A percentile compares a stretch with the other conserved stretches of the same genome.
Conservation (phyloP, 257 asterid species). For the Penstemon newberryi region DNA sequence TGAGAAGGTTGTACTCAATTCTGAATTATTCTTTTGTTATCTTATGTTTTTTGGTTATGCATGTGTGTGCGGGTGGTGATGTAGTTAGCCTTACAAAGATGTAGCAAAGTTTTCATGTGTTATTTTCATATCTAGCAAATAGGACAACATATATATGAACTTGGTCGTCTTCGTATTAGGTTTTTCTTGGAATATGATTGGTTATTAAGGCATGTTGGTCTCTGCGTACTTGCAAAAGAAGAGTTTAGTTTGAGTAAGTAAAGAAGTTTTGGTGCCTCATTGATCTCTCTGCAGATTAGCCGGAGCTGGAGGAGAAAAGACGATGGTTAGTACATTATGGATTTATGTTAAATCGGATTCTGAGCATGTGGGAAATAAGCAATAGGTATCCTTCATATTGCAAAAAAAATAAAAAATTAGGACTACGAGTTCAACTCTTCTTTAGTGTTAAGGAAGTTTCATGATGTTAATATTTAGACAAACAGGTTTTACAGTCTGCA, state of each 20-base stretch:
- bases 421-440: too few relatives aligned
- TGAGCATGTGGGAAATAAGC: not conserved
- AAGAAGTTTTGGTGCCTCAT: too few relatives aligned
- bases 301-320: not conserved
- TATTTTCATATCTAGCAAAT: conserved; percentile 8
- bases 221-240: not conserved
- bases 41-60: conserved; percentile 8
- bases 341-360: not conserved
- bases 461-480: not conserved
- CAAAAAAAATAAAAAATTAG: too few relatives aligned
- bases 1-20: conserved; percentile 68
- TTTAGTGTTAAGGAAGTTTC: not conserved
- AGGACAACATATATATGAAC: too few relatives aligned
- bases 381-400: not conserved
- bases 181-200: not conserved
- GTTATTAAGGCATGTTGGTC: not conserved
- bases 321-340: too few relatives aligned
- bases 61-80: conserved; percentile 6
- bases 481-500: not conserved
- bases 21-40: conserved; percentile 11
- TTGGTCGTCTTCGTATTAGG: not conserved
- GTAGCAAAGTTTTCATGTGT: conserved; percentile 10
- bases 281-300: not conserved
- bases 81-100: not conserved
- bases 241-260: not conserved